Conservation (phyloP, 1,139 yeast species). For the Zygosaccharomyces sapae region DNA sequence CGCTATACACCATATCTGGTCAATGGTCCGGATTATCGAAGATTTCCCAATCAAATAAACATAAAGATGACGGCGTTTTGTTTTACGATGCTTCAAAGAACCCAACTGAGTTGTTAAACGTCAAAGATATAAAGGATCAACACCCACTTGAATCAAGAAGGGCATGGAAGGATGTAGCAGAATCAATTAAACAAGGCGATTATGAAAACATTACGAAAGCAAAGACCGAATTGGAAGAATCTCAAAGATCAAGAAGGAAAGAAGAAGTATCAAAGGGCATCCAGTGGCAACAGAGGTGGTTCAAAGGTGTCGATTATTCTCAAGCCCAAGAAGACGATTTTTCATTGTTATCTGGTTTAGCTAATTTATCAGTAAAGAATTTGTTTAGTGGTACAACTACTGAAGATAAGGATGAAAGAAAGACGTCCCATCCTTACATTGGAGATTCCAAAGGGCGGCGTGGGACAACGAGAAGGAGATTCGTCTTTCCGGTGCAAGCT, state of each 20-base stretch:
- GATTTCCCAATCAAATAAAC: slow-evolving; percentile 36
- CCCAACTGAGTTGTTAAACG: slow-evolving; percentile 54
- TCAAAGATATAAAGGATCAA: slow-evolving; percentile 77
- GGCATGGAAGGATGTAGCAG: slow-evolving; percentile 86
- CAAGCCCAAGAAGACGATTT: slow-evolving; percentile 43
- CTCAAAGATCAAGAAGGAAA: slow-evolving; percentile 75
- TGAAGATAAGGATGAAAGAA: slow-evolving; percentile 48
- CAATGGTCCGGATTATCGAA: slow-evolving; percentile 85
- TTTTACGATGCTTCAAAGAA: slow-evolving; percentile 67
- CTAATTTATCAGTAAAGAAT: slow-evolving; percentile 56
- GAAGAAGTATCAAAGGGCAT: slow-evolving; percentile 59
- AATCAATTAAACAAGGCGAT: slow-evolving; percentile 72
- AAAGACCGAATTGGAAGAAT: slow-evolving; percentile 74
- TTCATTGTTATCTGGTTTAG: slow-evolving; percentile 48
- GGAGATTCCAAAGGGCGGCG: slow-evolving; percentile 58
- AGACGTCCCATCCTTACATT: slow-evolving; percentile 50
- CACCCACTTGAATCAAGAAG: slow-evolving; percentile 69
- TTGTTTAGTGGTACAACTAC: slow-evolving; percentile 62
- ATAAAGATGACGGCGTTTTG: slow-evolving; percentile 40
- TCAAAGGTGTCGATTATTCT: slow-evolving; percentile 47
- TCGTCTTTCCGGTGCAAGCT: slow-evolving; percentile 8
- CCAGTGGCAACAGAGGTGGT: slow-evolving; percentile 78
- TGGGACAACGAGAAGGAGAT: slow-evolving; percentile 63
- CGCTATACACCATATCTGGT: slow-evolving; percentile 74
- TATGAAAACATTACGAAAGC: slow-evolving; percentile 68